Base-by-base conservation (phyloP, 2,329 filamentous ascomycete species). In the Penicillium sp. region DNA sequence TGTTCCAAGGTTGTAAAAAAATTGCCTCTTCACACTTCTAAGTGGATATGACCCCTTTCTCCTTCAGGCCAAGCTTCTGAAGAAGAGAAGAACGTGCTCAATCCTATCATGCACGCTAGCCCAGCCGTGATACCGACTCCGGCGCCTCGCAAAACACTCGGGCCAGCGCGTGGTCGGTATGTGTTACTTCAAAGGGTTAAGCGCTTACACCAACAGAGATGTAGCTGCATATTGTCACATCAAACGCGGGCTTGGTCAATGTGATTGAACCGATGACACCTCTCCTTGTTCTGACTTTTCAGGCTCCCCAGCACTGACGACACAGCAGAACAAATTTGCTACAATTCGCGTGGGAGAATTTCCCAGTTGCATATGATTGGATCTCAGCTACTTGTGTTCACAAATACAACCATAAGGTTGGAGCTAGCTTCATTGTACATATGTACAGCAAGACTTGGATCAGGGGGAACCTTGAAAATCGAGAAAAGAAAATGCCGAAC, bases 81-180 rank as follows among this genome's bases (percentile, higher is more conserved):
- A 42, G 21, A 34, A 52, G 11, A 40, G 16, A 27, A 42, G 50
- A 54, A 56, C 47, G 50, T 58, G 56, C 50, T 48, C 44, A 38
- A 34, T 32, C 21, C 38, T 42, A 53, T 27, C 34, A 38, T 48
- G 16, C 45, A 53, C 22, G 45, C 50, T 57, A 53, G 34, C 34
- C 13, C 31, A 34, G 31, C 31, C 31, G 31, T 52, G 48, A 22
- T 36, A 32, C 9, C 31, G 11, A 29, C 41, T 53, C 51, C 10
- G 46, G 48, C 50, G 52, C 54, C 50, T 58, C 50, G 48, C 51
- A 31, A 45, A 41, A 48, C 48, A 54, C 49, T 59, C 54, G 54
- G 56, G 36, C 56, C 56, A 62, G 40, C 49, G 42, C 49, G 56
- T 55, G 54, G 48, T 53, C 57, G 50, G 48, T 39, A 47, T 45